phyloP scores from a whole-genome alignment of 345 rosid species.

The Pugionium cornutum region DNA sequence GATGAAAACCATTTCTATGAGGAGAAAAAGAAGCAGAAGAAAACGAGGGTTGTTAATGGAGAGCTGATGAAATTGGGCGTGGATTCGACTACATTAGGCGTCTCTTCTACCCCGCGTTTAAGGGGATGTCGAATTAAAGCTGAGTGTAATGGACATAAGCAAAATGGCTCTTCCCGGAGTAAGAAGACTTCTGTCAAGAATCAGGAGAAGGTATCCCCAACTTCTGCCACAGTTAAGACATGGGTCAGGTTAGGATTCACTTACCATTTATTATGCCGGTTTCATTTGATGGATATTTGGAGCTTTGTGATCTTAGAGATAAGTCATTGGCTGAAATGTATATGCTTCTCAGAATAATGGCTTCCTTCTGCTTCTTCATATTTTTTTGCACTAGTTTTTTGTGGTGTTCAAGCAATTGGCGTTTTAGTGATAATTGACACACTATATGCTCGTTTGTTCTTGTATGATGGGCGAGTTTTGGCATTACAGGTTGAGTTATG shows the following conservation, averaged over 20 bases:
- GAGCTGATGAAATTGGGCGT: conserved; percentile 77
- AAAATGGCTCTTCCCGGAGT: conserved; percentile 38
- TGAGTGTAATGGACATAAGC: conserved; percentile 36
- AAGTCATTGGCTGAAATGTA: not conserved
- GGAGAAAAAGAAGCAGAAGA: conserved; percentile 40
- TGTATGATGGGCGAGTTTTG: conserved; percentile 12
- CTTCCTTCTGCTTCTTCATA: not conserved
- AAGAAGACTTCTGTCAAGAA: conserved; percentile 10
- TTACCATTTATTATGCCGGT: not conserved
- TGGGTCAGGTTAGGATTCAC: conserved; percentile 71
- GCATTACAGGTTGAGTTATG: conserved; percentile 66
- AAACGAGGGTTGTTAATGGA: conserved; percentile 51
- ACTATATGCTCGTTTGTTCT: not conserved
- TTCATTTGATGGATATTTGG: not conserved
- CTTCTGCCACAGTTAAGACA: conserved; percentile 54
- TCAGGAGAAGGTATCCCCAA: conserved; percentile 24
- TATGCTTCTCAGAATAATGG: not conserved
- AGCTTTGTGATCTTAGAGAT: not conserved
- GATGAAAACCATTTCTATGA: not conserved
- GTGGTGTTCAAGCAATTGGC: not conserved
- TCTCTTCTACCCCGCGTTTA: conserved; percentile 50
- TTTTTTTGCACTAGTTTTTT: no score
- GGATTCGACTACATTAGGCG: conserved; percentile 48
- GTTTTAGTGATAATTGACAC: not conserved
- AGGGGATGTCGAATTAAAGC: conserved; percentile 57